These are phyloP conservation scores for Lindgomyces ingoldianus DNA, from an alignment of 495 filamentous ascomycete species.

Conservation along the genomic window DNA sequence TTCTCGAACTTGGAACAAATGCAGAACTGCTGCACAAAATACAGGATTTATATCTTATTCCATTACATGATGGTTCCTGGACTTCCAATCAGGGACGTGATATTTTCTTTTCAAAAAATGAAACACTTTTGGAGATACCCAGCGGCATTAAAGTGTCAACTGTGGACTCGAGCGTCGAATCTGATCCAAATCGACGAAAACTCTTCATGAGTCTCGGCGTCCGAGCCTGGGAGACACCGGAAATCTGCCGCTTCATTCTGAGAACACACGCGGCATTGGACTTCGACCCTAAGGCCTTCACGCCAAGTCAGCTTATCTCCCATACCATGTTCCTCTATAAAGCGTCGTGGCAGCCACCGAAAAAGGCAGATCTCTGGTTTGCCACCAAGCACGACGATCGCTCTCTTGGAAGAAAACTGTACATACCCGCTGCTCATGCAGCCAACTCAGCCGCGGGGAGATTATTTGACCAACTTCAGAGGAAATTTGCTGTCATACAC, in stretches of 20 bases:
- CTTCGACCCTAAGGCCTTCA: background rate
- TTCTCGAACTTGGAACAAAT: too few species aligned
- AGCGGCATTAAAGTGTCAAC: background rate
- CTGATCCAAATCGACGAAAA: background rate
- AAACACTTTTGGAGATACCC: background rate
- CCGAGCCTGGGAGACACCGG: background rate
- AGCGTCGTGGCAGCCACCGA: background rate
- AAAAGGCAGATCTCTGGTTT: background rate
- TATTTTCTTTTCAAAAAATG: too few species aligned
- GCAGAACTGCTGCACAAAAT: too few species aligned
- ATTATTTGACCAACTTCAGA: background rate
- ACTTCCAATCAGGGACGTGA: too few species aligned
- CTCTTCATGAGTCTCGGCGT: background rate
- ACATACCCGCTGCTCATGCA: too few species aligned
- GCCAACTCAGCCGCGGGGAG: too few species aligned
- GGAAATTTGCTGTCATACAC: background rate
- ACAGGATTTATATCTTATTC: too few species aligned
- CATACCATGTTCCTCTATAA: background rate
- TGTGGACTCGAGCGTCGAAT: background rate
- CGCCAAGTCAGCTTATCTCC: background rate
- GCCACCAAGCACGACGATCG: background rate
- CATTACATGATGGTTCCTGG: too few species aligned
- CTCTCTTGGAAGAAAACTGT: too few species aligned
- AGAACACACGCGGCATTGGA: too few species aligned
- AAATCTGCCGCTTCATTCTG: background rate